A percentile compares a stretch with the other conserved stretches of the same genome.
phyloP scores from a whole-genome alignment of 2,329 filamentous ascomycete species.

The Fusarium humuli region DNA sequence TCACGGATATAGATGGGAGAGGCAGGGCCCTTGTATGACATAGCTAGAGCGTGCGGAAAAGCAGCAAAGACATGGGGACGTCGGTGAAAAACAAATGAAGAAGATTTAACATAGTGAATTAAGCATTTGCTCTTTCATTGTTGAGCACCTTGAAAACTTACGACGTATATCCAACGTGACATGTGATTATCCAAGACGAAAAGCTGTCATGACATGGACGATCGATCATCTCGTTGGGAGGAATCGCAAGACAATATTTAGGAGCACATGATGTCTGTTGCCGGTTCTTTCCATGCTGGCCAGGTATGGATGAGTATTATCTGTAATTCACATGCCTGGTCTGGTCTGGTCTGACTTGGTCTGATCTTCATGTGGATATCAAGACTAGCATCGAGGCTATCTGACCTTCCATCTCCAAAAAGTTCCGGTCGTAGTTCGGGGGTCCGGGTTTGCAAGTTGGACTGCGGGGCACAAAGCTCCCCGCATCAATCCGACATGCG shows the following conservation, averaged over 20 bases:
- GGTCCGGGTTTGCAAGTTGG: slow-evolving; percentile 20
- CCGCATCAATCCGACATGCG: slow-evolving; percentile 34
- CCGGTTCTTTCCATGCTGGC: background rate
- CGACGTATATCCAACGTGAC: background rate
- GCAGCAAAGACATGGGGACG: slow-evolving; percentile 20
- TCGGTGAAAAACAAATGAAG: slow-evolving; percentile 15
- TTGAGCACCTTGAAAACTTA: background rate
- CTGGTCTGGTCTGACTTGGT: background rate
- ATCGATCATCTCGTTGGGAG: background rate
- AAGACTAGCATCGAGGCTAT: slow-evolving; percentile 12
- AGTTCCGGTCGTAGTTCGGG: slow-evolving; percentile 29
- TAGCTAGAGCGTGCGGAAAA: slow-evolving; percentile 41
- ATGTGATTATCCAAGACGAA: background rate
- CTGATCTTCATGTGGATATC: slow-evolving; percentile 22
- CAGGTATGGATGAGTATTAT: background rate
- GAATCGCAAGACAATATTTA: no score
- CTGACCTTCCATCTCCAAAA: slow-evolving; percentile 1
- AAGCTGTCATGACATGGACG: background rate
- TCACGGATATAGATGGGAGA: slow-evolving; percentile 41
- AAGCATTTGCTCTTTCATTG: background rate
- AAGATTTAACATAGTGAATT: slow-evolving; percentile 24
- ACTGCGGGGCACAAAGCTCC: slow-evolving; percentile 37
- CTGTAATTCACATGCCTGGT: background rate
- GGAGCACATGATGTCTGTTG: background rate
- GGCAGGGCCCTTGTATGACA: slow-evolving; percentile 42